Conservation (phyloP, 2,329 filamentous ascomycete genomes). For the Penicillium decumbens region DNA sequence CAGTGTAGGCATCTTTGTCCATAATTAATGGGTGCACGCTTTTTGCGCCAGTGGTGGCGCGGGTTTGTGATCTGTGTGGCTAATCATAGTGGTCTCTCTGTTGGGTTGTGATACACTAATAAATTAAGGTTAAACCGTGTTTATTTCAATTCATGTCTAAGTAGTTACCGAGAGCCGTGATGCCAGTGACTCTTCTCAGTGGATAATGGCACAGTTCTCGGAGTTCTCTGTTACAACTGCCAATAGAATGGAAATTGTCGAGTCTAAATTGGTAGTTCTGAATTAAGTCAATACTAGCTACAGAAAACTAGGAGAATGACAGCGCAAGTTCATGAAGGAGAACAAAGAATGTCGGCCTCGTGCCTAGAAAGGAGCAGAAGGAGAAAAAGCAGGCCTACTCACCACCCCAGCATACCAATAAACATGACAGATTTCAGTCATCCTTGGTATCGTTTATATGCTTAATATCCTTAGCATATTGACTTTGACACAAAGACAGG, state of each 20-base stretch:
- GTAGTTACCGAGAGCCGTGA: not conserved
- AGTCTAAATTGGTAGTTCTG: not conserved
- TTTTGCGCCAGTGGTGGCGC: no score
- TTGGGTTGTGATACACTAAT: not conserved
- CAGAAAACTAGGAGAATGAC: not conserved
- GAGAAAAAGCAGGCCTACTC: not conserved
- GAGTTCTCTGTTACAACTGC: not conserved
- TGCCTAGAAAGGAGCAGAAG: not conserved
- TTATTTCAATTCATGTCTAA: not conserved
- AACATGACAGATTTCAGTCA: not conserved
- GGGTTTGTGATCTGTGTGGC: not conserved
- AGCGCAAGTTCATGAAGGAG: not conserved
- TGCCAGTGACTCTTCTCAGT: not conserved
- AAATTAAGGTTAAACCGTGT: not conserved
- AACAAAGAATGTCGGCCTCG: not conserved
- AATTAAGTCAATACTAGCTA: not conserved
- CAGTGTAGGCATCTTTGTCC: no score
- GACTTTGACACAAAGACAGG: not conserved
- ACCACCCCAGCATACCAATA: not conserved
- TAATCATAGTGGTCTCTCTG: not conserved
- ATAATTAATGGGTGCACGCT: no score
- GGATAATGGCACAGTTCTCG: not conserved
- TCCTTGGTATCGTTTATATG: not conserved
- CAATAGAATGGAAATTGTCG: not conserved
- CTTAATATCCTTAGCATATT: not conserved